A percentile compares a stretch with the other conserved stretches of the same genome.
These are phyloP conservation scores for Populus alba DNA, from an alignment of 345 rosid genomes.

Conservation along the genomic window DNA sequence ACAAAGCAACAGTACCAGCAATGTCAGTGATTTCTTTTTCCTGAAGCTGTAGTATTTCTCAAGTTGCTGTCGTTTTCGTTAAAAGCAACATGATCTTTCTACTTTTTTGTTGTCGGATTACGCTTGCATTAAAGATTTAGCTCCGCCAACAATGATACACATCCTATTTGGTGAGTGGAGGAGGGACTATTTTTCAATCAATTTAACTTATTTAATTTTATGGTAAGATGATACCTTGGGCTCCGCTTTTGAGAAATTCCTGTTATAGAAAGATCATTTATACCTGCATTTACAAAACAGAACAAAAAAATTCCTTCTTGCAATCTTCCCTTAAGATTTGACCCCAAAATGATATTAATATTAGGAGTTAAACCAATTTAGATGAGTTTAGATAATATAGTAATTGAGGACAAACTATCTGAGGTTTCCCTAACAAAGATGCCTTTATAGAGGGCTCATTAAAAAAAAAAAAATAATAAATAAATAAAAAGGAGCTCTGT, in stretches of 20 bases:
- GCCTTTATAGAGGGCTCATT: neutral
- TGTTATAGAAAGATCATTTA: neutral
- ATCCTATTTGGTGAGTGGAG: neutral
- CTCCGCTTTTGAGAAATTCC: too few relatives aligned
- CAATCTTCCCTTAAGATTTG: neutral
- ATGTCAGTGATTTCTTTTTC: neutral
- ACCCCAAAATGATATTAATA: too few relatives aligned
- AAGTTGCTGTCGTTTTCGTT: neutral
- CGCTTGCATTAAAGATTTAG: neutral
- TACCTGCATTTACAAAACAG: too few relatives aligned
- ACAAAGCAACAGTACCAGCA: neutral
- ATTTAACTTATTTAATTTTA: neutral
- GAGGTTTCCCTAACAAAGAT: neutral
- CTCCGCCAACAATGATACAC: neutral
- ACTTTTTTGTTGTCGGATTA: neutral
- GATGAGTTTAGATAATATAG: too few relatives aligned
- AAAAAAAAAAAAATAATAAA: fast-evolving
- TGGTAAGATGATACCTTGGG: too few relatives aligned
- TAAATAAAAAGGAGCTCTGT: too few relatives aligned
- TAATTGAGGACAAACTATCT: neutral
- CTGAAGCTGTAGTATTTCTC: neutral
- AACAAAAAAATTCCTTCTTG: too few relatives aligned
- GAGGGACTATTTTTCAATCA: neutral
- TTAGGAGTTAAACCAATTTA: neutral
- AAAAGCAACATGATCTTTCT: neutral